Percentiles rank a stretch among this genome's conserved stretches.
Conservation (phyloP, 192 early-diverging fungal species). For the Umbelopsis isabellina region DNA sequence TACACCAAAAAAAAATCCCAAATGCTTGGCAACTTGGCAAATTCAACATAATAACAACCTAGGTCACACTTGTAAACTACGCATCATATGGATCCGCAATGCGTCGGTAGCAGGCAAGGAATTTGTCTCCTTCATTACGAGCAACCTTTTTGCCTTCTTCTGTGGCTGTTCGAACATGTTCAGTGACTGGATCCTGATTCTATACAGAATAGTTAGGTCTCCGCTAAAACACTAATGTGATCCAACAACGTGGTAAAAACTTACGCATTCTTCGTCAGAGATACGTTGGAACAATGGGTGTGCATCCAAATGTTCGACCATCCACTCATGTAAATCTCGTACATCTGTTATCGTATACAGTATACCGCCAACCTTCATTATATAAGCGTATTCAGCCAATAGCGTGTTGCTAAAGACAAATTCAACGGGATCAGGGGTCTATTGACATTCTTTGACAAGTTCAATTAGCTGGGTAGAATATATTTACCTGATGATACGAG, state of each 20-base stretch:
- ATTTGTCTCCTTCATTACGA: constrained; percentile 95
- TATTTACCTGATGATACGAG: constrained; percentile 85
- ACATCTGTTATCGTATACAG: constrained; percentile 97
- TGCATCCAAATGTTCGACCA: constrained; percentile 90
- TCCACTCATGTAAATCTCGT: constrained; percentile 92
- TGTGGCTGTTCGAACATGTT: constrained; percentile 83
- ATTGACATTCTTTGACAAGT: background rate
- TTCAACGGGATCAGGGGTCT: background rate
- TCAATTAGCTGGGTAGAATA: background rate
- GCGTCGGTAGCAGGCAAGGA: constrained; percentile 82
- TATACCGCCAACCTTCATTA: constrained; percentile 85
- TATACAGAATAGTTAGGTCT: constrained; percentile 26
- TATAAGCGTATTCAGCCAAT: constrained; percentile 97
- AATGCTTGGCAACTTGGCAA: constrained; percentile 18
- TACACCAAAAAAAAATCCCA: background rate
- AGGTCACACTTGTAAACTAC: too few species aligned
- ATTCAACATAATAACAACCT: background rate
- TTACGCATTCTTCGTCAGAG: constrained; percentile 72
- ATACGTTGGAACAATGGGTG: constrained; percentile 94
- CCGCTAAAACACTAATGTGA: background rate
- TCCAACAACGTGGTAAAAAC: constrained; percentile 20
- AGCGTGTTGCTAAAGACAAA: constrained; percentile 54
- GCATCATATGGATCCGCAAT: constrained; percentile 60
- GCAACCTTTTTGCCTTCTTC: constrained; percentile 99
- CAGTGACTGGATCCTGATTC: constrained; percentile 82